Base-by-base conservation (phyloP, 202 grass and related monocot genomes). In the Elaeis oleifera region DNA sequence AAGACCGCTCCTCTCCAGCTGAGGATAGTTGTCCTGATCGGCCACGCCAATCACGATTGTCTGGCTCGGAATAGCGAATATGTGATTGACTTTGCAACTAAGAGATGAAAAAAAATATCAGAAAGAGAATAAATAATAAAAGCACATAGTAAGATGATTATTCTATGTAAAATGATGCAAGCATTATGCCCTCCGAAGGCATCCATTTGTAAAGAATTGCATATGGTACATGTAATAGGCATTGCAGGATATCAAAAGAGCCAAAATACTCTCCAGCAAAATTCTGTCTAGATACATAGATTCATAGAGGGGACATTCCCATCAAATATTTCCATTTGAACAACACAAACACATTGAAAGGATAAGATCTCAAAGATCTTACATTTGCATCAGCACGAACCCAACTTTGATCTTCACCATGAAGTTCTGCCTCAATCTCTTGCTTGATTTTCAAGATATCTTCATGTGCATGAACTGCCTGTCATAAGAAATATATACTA, bases 11-110 rank as follows among this genome's bases (percentile, higher is more conserved):
- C 5, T 63, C 59, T 63, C 27, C 59, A 73, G 5, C 13, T 51
- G 50, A 32, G 17, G 70, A 55, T 14, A 51, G 44, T 24, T 73
- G 70, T 11, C 59, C 59, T 36, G 59, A 54, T 9, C 70, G 70
- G 13, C 27, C 70, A 63, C 28, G 70, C 70, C 70, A 73, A 56
- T 73, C 70, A 20, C 70, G 70, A 73, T 31, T 73, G 9, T 73
- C 70, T 39, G 18, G 50, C 18, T 73, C 59, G 22, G 51, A 55
- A 48, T 63, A 63, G 18, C 20, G 59, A 73, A 3, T 60, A 5
- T 56, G 58, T 55, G 58, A 36, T 54, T 63, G 70, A 55, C 16
- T 63, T 63, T 18, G 58, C 49, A 55, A 9, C 70, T 63, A 29
- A 7, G 53, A 61, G 50, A 24, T 53, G 51, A 50, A 39, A 2